A percentile compares a stretch with the other conserved stretches of the same genome.
Conservation (phyloP, 2,329 filamentous ascomycete genomes). For the Aspergillus fijiensis region DNA sequence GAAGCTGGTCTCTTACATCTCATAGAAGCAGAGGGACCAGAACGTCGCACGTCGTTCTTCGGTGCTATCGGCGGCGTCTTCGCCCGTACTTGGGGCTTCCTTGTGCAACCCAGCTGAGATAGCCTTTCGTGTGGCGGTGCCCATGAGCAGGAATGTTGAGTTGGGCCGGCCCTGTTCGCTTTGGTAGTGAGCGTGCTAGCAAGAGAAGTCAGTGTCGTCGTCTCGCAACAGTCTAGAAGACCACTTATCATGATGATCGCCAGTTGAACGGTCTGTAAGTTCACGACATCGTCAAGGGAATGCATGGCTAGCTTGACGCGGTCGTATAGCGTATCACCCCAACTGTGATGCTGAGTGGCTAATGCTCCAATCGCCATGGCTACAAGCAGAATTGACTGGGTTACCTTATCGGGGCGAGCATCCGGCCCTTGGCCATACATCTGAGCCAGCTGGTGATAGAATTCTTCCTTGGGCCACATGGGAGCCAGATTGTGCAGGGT, state of each 20-base stretch:
- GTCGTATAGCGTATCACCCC: conserved; percentile 45
- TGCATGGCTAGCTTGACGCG: conserved; percentile 43
- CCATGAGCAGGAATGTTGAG: conserved; percentile 44
- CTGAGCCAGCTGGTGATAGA: conserved; percentile 36
- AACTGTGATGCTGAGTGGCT: conserved; percentile 41
- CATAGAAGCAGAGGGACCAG: conserved; percentile 46
- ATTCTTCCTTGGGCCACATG: conserved; percentile 35
- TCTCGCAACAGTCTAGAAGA: neutral
- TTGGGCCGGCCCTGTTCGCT: conserved; percentile 48
- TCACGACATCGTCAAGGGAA: conserved; percentile 46
- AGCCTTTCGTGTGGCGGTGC: conserved; percentile 44
- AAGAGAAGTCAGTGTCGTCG: conserved; percentile 10
- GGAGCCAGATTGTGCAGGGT: conserved; percentile 44
- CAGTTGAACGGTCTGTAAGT: conserved; percentile 46
- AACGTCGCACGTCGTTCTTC: conserved; percentile 41
- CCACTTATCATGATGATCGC: conserved; percentile 49
- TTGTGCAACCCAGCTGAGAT: conserved; percentile 48
- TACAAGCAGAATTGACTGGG: conserved; percentile 41
- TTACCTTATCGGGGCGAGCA: conserved; percentile 34
- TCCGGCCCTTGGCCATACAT: conserved; percentile 36
- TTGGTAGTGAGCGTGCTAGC: conserved; percentile 43
- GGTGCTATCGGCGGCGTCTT: conserved; percentile 34
- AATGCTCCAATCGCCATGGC: conserved; percentile 40
- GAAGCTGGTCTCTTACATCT: conserved; percentile 36
- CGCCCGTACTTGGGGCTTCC: conserved; percentile 33